phyloP scores from a whole-genome alignment of 768 basidiomycete genomes.

The Daedaleopsis nitida region DNA sequence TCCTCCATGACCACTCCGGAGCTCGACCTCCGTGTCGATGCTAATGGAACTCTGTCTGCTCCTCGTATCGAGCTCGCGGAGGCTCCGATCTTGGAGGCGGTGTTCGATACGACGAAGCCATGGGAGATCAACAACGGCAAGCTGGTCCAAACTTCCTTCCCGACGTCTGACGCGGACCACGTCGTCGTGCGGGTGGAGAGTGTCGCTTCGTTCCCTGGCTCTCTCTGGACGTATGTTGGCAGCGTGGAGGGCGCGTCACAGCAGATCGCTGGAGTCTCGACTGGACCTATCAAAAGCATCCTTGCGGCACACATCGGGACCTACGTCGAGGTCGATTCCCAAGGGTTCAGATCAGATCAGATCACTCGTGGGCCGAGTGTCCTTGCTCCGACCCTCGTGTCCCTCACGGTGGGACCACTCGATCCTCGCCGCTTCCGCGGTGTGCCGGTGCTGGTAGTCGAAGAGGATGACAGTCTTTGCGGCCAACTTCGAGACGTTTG shows the following conservation, averaged over 20 bases:
- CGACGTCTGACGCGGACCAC: background rate
- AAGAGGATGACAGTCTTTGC: constrained; percentile 1
- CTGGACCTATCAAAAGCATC: constrained; percentile 3
- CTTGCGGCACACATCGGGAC: constrained; percentile 4
- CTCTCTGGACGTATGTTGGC: constrained; percentile 2
- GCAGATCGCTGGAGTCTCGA: background rate
- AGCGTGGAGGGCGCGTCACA: background rate
- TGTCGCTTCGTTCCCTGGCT: background rate
- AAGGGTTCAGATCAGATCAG: no score
- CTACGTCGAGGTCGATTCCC: background rate
- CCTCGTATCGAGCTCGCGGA: no score
- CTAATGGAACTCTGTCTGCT: no score
- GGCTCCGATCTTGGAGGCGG: no score
- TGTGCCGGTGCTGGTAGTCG: constrained; percentile 8
- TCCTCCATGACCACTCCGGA: no score
- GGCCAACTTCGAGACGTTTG: background rate
- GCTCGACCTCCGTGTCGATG: no score
- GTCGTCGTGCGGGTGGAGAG: constrained; percentile 1
- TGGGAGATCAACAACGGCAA: no score
- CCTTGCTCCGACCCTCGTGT: background rate
- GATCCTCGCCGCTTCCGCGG: background rate
- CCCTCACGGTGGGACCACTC: constrained; percentile 1
- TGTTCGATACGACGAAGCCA: no score
- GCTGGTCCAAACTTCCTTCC: no score
- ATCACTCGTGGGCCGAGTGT: background rate